Conservation (phyloP, 2,329 filamentous ascomycete genomes). For the Sordariomycetes sp. region DNA sequence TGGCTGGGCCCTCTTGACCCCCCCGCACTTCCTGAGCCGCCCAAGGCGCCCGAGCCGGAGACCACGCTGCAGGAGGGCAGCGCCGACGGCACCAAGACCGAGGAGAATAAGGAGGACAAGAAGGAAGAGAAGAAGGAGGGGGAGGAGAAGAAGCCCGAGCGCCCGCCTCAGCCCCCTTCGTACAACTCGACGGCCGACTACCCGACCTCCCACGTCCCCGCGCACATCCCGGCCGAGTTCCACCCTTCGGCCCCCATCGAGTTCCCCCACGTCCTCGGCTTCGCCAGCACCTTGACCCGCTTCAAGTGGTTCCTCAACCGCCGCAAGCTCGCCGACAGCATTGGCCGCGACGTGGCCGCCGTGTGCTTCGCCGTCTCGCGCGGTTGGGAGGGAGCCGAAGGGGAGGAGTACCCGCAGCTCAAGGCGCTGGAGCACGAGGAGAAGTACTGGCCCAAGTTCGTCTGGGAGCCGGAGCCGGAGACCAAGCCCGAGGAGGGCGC, state of each 20-base stretch:
- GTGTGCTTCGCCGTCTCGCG: constrained; percentile 55
- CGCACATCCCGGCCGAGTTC: constrained; percentile 55
- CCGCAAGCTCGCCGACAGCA: constrained; percentile 70
- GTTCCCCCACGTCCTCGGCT: constrained; percentile 85
- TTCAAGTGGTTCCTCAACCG: constrained; percentile 81
- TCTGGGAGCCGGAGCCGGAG: constrained; percentile 42
- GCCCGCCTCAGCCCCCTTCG: constrained; percentile 51
- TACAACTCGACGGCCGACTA: constrained; percentile 69
- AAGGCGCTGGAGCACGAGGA: constrained; percentile 56
- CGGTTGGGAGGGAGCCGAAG: constrained; percentile 29
- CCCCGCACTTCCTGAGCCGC: constrained; percentile 26
- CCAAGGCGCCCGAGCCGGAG: constrained; percentile 14
- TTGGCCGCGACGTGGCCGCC: constrained; percentile 79
- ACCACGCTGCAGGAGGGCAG: constrained; percentile 7
- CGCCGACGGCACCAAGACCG: constrained; percentile 11
- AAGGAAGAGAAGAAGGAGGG: constrained; percentile 26
- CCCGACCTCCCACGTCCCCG: constrained; percentile 46
- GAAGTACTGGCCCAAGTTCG: constrained; percentile 71
- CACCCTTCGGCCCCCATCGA: constrained; percentile 59
- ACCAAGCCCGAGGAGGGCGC: constrained; percentile 13
- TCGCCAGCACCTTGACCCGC: constrained; percentile 77
- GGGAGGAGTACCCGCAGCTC: constrained; percentile 18
- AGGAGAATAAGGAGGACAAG: constrained; percentile 15
- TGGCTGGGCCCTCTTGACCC: constrained; percentile 75
- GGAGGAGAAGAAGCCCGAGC: constrained; percentile 40